These are phyloP conservation scores for Pyropia yezoensis DNA, from an alignment of 23 red algal genomes.

Conservation along the genomic window DNA sequence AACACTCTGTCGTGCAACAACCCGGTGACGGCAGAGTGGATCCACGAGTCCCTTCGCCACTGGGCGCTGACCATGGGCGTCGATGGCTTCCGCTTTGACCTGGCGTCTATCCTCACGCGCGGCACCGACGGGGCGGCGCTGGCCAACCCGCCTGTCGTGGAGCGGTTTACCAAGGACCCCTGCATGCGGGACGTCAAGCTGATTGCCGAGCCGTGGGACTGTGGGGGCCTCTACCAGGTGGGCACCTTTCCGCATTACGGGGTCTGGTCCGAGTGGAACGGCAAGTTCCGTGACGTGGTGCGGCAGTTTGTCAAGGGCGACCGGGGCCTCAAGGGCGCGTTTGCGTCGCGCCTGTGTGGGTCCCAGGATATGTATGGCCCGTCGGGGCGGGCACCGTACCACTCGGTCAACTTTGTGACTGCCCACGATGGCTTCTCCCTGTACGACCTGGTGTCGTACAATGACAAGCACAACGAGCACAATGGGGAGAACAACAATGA, in stretches of 20 bases:
- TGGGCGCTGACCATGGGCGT: slow-evolving; percentile 88
- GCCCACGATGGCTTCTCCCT: slow-evolving; percentile 96
- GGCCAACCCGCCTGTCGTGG: slow-evolving; percentile 53
- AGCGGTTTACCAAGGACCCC: slow-evolving; percentile 74
- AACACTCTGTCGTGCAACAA: slow-evolving; percentile 91
- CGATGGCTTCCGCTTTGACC: slow-evolving; percentile 98
- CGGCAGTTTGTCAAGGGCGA: slow-evolving; percentile 89
- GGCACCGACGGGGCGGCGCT: slow-evolving; percentile 46
- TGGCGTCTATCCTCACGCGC: slow-evolving; percentile 69
- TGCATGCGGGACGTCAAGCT: slow-evolving; percentile 81
- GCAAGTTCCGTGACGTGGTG: slow-evolving; percentile 81
- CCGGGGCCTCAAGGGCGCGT: slow-evolving; percentile 37
- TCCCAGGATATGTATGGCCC: slow-evolving; percentile 78
- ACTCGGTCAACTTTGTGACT: slow-evolving; percentile 98
- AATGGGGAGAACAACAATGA: slow-evolving; percentile 91
- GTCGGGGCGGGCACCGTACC: slow-evolving; percentile 51
- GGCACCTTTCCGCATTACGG: slow-evolving; percentile 93
- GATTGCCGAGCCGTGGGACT: slow-evolving; percentile 97
- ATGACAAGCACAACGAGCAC: slow-evolving; percentile 79
- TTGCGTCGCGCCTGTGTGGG: slow-evolving; percentile 88
- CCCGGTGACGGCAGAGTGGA: slow-evolving; percentile 57
- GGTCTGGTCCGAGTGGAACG: slow-evolving; percentile 96
- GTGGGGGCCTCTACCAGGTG: slow-evolving; percentile 85
- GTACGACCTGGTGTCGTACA: slow-evolving; percentile 87
- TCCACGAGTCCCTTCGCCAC: slow-evolving; percentile 79